Base-by-base conservation (phyloP, 768 basidiomycete species). In the Rhizopogon vesiculosus region DNA sequence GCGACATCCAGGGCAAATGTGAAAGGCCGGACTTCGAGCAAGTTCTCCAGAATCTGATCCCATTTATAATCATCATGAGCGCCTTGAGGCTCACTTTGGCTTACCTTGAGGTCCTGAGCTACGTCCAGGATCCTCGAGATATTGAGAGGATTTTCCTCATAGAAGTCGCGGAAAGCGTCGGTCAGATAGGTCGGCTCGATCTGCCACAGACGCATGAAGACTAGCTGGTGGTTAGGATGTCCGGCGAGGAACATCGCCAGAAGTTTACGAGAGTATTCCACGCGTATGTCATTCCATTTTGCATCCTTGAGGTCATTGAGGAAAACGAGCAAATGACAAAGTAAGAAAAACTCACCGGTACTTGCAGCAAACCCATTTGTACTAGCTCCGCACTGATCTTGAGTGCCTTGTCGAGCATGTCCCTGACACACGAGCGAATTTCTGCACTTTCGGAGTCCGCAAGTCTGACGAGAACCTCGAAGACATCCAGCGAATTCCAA, bases 201-300 rank as follows among this genome's bases (percentile, higher is more conserved):
- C 65, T 95, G 91, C 89, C 92, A 95, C 54, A 99, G 85, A 46
- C 93, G 83, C 85, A 96, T 93, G 75, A 98, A 98, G 55, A 98
- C 94, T 9, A 99, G 82, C 61, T 97, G 93, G 64, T 97, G 93
- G 62, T 94, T 94, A 7, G 94, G 93, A 64, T 95, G 91, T 15
- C 93, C 91, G 18, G 86, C 87, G 42, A 98, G 78, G 75, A 98
- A 98, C 85, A 93, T 90, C 39, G 84, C 79, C 49, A 98, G 77
- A 13, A 98, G 76, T 61, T 89, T 88, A 56, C 87, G 83, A 2
- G 91, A 85, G 69, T 98, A 91, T 61, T 93, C 92, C n/a, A 82
- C 71, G 19, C 94, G 88, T 46, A 92, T 86, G 19, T 91, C 84
- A 62, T 89, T 91, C 91, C 96, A 97, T 5, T 84, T 80, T 58